Evolutionary conservation across 305 asterid genomes (phyloP).

Genomic region (Solanum hybrid): DNA sequence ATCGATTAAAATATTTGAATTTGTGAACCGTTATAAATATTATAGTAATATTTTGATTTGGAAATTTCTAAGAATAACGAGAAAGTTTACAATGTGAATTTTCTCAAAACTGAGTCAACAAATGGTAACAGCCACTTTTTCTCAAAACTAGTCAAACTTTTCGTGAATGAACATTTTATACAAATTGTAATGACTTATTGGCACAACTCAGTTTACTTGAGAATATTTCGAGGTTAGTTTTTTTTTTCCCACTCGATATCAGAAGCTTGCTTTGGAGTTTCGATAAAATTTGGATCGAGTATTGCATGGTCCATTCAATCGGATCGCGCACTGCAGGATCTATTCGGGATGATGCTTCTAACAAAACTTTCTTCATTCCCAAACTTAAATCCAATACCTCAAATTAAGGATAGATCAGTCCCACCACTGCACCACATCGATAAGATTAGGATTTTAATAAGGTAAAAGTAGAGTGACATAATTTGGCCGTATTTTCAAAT

Average conservation of each 20-base stretch:
- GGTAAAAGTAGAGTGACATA: background rate
- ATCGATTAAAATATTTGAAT: background rate
- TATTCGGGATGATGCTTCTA: background rate
- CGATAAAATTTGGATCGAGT: no score
- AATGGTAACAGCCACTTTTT: background rate
- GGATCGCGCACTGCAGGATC: accelerated
- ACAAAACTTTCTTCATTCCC: background rate
- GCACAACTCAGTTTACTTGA: background rate
- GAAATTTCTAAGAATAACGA: background rate
- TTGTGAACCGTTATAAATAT: background rate
- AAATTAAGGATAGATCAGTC: background rate
- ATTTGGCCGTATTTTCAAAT: background rate
- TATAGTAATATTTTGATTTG: background rate
- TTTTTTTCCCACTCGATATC: background rate
- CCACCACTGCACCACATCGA: accelerated
- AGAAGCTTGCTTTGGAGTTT: background rate
- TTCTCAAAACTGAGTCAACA: background rate
- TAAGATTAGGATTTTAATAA: background rate
- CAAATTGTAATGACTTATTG: background rate
- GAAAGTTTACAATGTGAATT: background rate
- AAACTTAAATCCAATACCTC: background rate
- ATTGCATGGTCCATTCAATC: no score
- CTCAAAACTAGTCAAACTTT: background rate
- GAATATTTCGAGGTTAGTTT: background rate
- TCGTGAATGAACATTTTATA: background rate